phyloP scores from a whole-genome alignment of 1,284 basidiomycete species.

The Vanrija sp. region DNA sequence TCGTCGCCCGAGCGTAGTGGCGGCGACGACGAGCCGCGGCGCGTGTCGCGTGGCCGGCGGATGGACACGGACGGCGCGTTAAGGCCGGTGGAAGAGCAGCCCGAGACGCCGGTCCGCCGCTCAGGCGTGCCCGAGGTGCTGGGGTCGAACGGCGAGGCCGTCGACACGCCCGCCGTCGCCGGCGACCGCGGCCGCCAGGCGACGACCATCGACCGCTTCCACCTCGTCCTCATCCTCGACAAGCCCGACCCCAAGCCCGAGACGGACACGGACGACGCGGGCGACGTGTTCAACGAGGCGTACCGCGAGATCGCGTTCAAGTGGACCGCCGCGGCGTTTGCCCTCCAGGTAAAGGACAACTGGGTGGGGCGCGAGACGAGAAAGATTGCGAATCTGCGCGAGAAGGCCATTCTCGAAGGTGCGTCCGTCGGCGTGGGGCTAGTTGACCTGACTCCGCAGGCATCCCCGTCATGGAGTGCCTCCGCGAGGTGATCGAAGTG shows the following conservation, averaged over 20 bases:
- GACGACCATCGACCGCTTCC: conserved; percentile 65
- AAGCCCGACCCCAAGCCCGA: conserved; percentile 66
- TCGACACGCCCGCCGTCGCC: neutral
- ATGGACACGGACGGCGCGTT: conserved; percentile 10
- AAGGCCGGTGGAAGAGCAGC: conserved; percentile 8
- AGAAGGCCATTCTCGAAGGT: conserved; percentile 52
- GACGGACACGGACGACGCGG: conserved; percentile 63
- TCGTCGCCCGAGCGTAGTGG: conserved; percentile 4
- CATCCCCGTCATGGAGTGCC: conserved; percentile 31
- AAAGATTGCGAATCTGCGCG: conserved; percentile 62
- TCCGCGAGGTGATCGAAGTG: conserved; percentile 49
- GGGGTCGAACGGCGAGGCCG: neutral
- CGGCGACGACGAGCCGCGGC: conserved; percentile 13
- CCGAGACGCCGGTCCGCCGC: conserved; percentile 5
- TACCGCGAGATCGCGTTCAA: conserved; percentile 85
- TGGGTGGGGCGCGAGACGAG: conserved; percentile 77
- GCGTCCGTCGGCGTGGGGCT: conserved; percentile 9
- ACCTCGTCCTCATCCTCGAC: conserved; percentile 82
- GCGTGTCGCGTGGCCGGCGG: conserved; percentile 8
- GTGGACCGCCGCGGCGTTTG: conserved; percentile 79
- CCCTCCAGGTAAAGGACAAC: conserved; percentile 75
- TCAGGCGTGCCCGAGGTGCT: neutral
- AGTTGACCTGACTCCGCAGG: conserved; percentile 19
- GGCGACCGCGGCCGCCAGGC: neutral
- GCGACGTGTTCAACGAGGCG: conserved; percentile 56